These are phyloP conservation scores for Sporothrix protearum DNA, from an alignment of 2,329 filamentous ascomycete genomes.

Conservation along the genomic window DNA sequence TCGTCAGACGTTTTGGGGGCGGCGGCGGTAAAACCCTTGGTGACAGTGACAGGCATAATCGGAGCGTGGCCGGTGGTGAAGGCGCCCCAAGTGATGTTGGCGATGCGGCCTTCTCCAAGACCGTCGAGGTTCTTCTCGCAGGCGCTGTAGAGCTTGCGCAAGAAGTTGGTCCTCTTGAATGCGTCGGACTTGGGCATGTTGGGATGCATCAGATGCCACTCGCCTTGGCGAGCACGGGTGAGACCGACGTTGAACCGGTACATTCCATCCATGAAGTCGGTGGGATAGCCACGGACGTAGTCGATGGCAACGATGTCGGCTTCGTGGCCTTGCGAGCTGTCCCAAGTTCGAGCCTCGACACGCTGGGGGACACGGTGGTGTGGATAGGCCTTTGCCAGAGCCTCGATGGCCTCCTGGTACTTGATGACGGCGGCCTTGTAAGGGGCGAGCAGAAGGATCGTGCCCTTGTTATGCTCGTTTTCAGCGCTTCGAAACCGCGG, in stretches of 20 bases:
- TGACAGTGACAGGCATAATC: not conserved
- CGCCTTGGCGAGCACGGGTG: conserved; percentile 44
- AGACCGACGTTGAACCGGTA: conserved; percentile 47
- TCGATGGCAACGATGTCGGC: conserved; percentile 49
- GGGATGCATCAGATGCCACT: conserved; percentile 45
- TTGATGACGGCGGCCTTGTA: conserved; percentile 40
- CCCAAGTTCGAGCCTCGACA: conserved; percentile 44
- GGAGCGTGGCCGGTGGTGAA: no score
- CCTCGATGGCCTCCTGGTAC: conserved; percentile 35
- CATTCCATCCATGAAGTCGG: conserved; percentile 43
- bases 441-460: conserved; percentile 44
- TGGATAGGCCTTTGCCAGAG: conserved; percentile 33
- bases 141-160: conserved; percentile 26
- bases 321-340: conserved; percentile 47
- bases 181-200: conserved; percentile 31
- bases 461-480: conserved; percentile 32
- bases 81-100: conserved; percentile 1
- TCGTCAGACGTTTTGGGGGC: no score
- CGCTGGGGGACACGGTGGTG: conserved; percentile 27
- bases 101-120: conserved; percentile 25
- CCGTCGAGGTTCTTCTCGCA: conserved; percentile 22
- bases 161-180: conserved; percentile 24
- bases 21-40: no score
- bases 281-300: conserved; percentile 41
- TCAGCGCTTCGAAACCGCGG: conserved; percentile 35